Evolutionary conservation across 768 basidiomycete species (phyloP).

Genomic region (Suillus weaverae): DNA sequence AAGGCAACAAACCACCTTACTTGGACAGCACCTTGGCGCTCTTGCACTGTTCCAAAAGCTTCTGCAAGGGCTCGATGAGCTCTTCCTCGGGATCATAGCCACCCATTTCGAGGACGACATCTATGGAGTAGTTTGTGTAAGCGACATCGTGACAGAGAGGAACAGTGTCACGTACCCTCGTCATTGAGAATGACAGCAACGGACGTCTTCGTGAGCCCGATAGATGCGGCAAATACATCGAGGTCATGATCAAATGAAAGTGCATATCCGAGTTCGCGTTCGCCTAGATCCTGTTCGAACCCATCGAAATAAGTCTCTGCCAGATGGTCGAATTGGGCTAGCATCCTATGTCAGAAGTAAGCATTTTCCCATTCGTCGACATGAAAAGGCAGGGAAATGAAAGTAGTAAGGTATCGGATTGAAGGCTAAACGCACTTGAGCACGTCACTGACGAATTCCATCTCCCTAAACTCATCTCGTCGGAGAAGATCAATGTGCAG

Average conservation of each 20-base stretch:
- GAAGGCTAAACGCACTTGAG: slow-evolving; percentile 58
- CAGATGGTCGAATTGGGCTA: slow-evolving; percentile 91
- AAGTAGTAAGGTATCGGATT: not conserved
- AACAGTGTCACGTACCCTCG: slow-evolving; percentile 51
- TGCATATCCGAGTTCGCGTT: slow-evolving; percentile 84
- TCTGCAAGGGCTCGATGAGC: slow-evolving; percentile 80
- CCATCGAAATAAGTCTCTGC: slow-evolving; percentile 83
- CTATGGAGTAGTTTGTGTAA: slow-evolving; percentile 38
- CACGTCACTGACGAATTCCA: slow-evolving; percentile 91
- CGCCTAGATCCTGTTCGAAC: slow-evolving; percentile 85
- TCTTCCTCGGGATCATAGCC: slow-evolving; percentile 73
- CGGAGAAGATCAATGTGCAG: slow-evolving; percentile 85
- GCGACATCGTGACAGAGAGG: not conserved
- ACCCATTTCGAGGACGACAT: slow-evolving; percentile 70
- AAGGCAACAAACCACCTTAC: slow-evolving; percentile 40
- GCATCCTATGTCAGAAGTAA: slow-evolving; percentile 57
- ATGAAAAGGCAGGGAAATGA: not conserved
- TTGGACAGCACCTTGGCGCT: slow-evolving; percentile 77
- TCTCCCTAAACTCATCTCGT: slow-evolving; percentile 88
- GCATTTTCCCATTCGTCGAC: not conserved
- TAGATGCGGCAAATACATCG: slow-evolving; percentile 90
- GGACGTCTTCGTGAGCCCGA: slow-evolving; percentile 87
- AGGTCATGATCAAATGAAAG: slow-evolving; percentile 86
- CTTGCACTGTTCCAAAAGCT: slow-evolving; percentile 78
- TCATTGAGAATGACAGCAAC: slow-evolving; percentile 73